Percentiles rank a stretch among this genome's conserved stretches.
Conservation (phyloP, 345 rosid species). For the Gossypium herbaceum region DNA sequence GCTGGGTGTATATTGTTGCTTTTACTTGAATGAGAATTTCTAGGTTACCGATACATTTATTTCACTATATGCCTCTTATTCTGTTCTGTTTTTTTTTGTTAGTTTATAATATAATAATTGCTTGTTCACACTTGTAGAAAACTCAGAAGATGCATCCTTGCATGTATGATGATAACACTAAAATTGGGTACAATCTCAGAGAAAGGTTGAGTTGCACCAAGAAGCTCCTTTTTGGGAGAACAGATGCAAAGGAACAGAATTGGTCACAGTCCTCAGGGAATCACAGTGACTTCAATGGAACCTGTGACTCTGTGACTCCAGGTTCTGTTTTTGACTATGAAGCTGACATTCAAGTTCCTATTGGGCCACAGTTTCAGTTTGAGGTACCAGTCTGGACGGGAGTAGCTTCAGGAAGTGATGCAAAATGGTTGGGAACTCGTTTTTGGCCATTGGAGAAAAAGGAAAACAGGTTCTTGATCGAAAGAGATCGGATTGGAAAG, state of each 20-base stretch:
- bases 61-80: neutral
- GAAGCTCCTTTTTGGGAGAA: constrained; percentile 19
- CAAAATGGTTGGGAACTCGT: constrained; percentile 70
- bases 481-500: constrained; percentile 84
- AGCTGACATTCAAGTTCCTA: constrained; percentile 31
- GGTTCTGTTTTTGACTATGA: constrained; percentile 35
- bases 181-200: constrained; percentile 65
- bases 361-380: constrained; percentile 71
- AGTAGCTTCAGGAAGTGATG: constrained; percentile 43
- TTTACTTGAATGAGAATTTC: neutral
- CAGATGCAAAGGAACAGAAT: constrained; percentile 23
- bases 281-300: constrained; percentile 6
- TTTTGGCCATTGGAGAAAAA: constrained; percentile 62
- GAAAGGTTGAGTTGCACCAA: constrained; percentile 45
- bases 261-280: constrained; percentile 25
- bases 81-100: neutral
- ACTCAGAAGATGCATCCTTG: constrained; percentile 72
- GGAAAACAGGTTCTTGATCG: constrained; percentile 39
- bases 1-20: neutral
- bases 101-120: constrained; percentile 9
- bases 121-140: constrained; percentile 41
- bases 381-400: constrained; percentile 67
- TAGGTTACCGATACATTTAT: neutral
- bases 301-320: constrained; percentile 26
- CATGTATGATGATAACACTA: constrained; percentile 60